phyloP scores from a whole-genome alignment of 345 rosid species.

The Odontarrhena argentea region DNA sequence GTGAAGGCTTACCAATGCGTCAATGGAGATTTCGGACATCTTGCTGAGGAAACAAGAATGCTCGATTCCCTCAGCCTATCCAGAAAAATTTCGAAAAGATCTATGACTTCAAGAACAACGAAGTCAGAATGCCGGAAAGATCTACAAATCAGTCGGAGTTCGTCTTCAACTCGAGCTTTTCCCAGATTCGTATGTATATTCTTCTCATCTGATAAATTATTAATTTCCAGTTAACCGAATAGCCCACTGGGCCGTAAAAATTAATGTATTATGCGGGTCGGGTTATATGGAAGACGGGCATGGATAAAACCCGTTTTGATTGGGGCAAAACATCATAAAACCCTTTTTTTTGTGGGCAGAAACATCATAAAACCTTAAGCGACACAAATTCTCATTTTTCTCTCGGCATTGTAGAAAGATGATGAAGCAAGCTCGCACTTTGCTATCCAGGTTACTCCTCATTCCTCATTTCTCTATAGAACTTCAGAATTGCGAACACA shows the following conservation, averaged over 20 bases:
- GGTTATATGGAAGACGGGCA: not conserved
- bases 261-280: not conserved
- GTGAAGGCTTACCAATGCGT: constrained; percentile 26
- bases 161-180: constrained; percentile 16
- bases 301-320: constrained; percentile 24
- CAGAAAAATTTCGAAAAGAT: not conserved
- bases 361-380: constrained; percentile 16
- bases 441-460: constrained; percentile 46
- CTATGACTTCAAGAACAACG: not conserved
- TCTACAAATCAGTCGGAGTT: constrained; percentile 21
- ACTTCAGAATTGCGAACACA: not conserved
- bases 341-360: not conserved
- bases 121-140: constrained; percentile 9
- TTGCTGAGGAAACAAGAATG: constrained; percentile 9
- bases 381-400: not conserved
- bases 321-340: not conserved
- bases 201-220: not conserved
- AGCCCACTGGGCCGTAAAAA: constrained; percentile 13
- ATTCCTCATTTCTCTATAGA: not conserved
- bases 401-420: constrained; percentile 32
- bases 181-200: constrained; percentile 25
- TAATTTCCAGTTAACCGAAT: not conserved
- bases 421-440: constrained; percentile 48
- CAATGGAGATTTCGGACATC: constrained; percentile 37
- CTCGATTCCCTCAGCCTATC: constrained; percentile 14